Percentiles rank a stretch among this genome's conserved stretches.
Evolutionary conservation across 179 eudicot genomes (phyloP).

Genomic region (Amaranthus tricolor): DNA sequence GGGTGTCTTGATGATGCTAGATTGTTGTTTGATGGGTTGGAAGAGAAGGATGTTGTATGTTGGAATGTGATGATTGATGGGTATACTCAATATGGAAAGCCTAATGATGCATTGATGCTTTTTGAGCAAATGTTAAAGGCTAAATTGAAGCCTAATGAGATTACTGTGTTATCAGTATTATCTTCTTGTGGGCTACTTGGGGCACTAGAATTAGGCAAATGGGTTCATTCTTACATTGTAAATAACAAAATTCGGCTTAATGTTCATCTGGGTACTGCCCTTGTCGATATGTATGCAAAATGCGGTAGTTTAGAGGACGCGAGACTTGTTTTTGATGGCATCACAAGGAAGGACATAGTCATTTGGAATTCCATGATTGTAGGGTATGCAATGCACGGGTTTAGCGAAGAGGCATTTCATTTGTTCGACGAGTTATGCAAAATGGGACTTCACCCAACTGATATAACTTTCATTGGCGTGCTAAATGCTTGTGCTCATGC

Average conservation of each 20-base stretch:
- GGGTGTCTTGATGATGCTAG: conserved; percentile 54
- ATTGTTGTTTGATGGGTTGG: conserved; percentile 52
- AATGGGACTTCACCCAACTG: conserved; percentile 41
- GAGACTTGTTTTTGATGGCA: conserved; percentile 42
- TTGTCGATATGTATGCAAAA: conserved; percentile 75
- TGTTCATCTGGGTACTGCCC: conserved; percentile 49
- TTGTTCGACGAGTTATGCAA: conserved; percentile 47
- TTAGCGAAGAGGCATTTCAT: conserved; percentile 47
- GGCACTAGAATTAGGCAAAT: conserved; percentile 53
- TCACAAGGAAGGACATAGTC: conserved; percentile 48
- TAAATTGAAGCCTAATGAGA: conserved; percentile 43
- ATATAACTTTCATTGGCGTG: conserved; percentile 55
- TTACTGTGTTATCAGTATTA: conserved; percentile 51
- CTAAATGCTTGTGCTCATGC: conserved; percentile 76
- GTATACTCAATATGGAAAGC: conserved; percentile 49
- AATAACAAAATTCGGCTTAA: conserved; percentile 40
- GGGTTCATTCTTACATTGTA: conserved; percentile 53
- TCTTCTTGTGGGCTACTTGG: conserved; percentile 64
- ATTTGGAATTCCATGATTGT: conserved; percentile 74
- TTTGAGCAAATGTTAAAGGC: conserved; percentile 49
- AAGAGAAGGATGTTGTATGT: conserved; percentile 55
- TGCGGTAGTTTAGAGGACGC: conserved; percentile 66
- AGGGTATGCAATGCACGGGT: conserved; percentile 64
- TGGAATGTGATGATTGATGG: conserved; percentile 84
- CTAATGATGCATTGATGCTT: conserved; percentile 45